These are phyloP conservation scores for Mollisia scopiformis DNA, from an alignment of 2,329 filamentous ascomycete species.

Conservation along the genomic window DNA sequence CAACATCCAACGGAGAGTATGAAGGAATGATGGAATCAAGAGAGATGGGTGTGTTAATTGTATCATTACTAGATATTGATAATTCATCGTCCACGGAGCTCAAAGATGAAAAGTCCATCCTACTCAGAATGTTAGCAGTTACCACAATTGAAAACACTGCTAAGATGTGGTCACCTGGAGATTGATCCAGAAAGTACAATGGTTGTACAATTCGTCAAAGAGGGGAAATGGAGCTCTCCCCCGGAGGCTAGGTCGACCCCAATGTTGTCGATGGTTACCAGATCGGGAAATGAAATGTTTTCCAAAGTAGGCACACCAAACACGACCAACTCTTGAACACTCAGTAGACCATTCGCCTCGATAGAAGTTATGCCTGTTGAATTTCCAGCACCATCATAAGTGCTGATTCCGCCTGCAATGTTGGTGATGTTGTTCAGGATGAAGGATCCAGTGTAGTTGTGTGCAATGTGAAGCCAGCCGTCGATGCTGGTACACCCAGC, in stretches of 20 bases:
- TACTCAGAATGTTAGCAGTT: neutral
- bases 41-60: neutral
- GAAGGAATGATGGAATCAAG: neutral
- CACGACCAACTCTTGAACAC: neutral
- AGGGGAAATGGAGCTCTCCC: neutral
- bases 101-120: neutral
- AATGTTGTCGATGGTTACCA: neutral
- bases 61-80: neutral
- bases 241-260: neutral
- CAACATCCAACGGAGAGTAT: neutral
- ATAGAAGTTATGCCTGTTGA: neutral
- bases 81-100: neutral
- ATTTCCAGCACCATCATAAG: too few species aligned
- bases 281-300: neutral
- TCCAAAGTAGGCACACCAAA: neutral
- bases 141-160: neutral
- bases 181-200: neutral
- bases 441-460: neutral
- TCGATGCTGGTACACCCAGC: neutral
- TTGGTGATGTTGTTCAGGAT: constrained; percentile 4
- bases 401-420: neutral
- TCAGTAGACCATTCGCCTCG: neutral
- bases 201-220: neutral
- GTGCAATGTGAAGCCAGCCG: neutral
- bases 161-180: neutral